Percentiles rank a stretch among this genome's conserved stretches.
These are phyloP conservation scores for Aspergillus sp. DNA, from an alignment of 2,329 filamentous ascomycete species.

Conservation along the genomic window DNA sequence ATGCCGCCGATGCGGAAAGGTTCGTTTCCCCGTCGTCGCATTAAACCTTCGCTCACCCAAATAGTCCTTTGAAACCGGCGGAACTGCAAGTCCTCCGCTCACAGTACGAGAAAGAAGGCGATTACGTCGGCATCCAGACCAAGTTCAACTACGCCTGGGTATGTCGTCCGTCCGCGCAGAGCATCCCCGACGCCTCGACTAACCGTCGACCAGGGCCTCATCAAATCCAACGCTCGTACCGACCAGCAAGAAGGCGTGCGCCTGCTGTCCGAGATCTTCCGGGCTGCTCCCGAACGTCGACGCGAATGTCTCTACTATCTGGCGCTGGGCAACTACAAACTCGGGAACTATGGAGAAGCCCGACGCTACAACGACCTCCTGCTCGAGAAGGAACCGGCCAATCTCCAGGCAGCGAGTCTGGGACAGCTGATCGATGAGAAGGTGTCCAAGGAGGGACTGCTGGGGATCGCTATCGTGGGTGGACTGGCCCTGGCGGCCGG, in stretches of 20 bases:
- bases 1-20: constrained; percentile 97
- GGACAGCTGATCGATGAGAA: constrained; percentile 90
- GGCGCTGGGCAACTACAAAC: constrained; percentile 94
- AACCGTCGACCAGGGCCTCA: constrained; percentile 69
- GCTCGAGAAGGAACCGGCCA: constrained; percentile 84
- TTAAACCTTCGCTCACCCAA: neutral
- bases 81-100: constrained; percentile 89
- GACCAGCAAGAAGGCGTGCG: constrained; percentile 95
- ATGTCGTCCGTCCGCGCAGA: constrained; percentile 29
- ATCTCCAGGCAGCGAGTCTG: constrained; percentile 86
- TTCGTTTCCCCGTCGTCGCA: constrained; percentile 39
- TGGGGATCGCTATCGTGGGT: constrained; percentile 93
- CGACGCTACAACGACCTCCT: constrained; percentile 91
- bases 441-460: constrained; percentile 87
- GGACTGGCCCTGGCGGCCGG: constrained; percentile 90
- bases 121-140: constrained; percentile 94
- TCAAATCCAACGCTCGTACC: constrained; percentile 79
- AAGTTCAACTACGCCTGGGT: constrained; percentile 99
- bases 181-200: neutral
- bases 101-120: constrained; percentile 96
- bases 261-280: constrained; percentile 94
- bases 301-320: constrained; percentile 99
- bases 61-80: constrained; percentile 80
- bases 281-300: constrained; percentile 84
- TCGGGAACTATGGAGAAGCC: constrained; percentile 95